Base-by-base conservation (phyloP, 169 alveolate species). In the Plasmodium berghei region DNA sequence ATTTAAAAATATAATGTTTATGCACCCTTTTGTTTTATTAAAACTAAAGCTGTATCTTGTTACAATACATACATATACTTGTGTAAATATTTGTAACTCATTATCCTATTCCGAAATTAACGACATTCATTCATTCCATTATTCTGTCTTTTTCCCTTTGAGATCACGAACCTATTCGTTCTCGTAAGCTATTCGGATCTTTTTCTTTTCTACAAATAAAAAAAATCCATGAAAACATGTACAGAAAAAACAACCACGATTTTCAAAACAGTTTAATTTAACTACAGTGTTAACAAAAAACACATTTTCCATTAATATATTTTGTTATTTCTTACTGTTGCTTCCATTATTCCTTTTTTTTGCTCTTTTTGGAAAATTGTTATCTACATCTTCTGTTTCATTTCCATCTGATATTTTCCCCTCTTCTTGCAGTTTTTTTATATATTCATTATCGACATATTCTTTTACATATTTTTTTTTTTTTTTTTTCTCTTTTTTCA, bases 381-480 rank as follows among this genome's bases (percentile, higher is more conserved):
- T 22, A 55, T 75, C 67, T 40, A 80, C 14, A 22, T 80, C 77
- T 45, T 80, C 90, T 46, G 67, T 54, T 80, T 80, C 90, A 58
- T 80, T 83, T 2, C 67, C 90, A 42, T 80, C 55, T 14, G 45
- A 24, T n/a, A 85, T 42, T 54, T 85, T 56, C 45, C 91, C 91
- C 20, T 26, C 42, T 54, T 66, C 90, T 61, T 66, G 90, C 20
- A 80, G 61, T 12, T 54, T 66, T 70, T 70, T 80, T 56, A 80
- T 80, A 49, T 80, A 62, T 24, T 80, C 90, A 56, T 16, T 48
- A 61, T 80, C 72, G 48, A 80, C 90, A 59, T 61, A 61, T 70
- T 80, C 90, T 61, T 67, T 67, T 26, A 45, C 45, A 18, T 56
- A 22, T 55, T 64, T 55, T 45, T 80, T n/a, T 58, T 46, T n/a